Evolutionary conservation across 441 rosid species (phyloP).

Genomic region (Pelargonium cotyledonis): DNA sequence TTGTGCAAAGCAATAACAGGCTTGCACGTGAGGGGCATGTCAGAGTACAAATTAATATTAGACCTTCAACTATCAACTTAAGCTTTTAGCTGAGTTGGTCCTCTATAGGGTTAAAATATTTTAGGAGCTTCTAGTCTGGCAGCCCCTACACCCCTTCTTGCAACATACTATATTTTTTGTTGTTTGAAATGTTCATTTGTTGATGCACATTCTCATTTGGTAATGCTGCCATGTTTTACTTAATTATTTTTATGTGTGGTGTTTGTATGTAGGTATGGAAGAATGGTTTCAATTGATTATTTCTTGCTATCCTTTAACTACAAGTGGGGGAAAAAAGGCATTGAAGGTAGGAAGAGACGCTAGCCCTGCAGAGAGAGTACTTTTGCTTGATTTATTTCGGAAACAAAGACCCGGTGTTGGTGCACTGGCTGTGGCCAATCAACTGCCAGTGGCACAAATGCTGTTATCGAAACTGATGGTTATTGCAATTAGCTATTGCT

Average conservation of each 20-base stretch:
- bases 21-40: too few species aligned
- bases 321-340: constrained; percentile 33
- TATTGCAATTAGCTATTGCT: constrained; percentile 77
- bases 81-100: too few species aligned
- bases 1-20: too few species aligned
- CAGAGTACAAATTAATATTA: too few species aligned
- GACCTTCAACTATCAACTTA: too few species aligned
- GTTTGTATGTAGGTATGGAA: constrained; percentile 54
- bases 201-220: neutral
- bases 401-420: constrained; percentile 58
- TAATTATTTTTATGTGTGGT: constrained; percentile 9
- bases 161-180: neutral
- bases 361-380: constrained; percentile 49
- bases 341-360: constrained; percentile 51
- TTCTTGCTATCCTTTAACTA: constrained; percentile 72
- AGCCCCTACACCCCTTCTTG: neutral
- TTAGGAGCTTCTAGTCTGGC: neutral
- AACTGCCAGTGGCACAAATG: constrained; percentile 46
- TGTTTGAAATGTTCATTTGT: constrained; percentile 7
- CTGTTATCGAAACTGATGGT: constrained; percentile 63
- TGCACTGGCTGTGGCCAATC: constrained; percentile 34
- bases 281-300: constrained; percentile 82
- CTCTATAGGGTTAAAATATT: neutral
- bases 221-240: neutral
- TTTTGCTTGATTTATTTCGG: constrained; percentile 67